Conservation (phyloP, 2,329 filamentous ascomycete species). For the Penicillium sp. region DNA sequence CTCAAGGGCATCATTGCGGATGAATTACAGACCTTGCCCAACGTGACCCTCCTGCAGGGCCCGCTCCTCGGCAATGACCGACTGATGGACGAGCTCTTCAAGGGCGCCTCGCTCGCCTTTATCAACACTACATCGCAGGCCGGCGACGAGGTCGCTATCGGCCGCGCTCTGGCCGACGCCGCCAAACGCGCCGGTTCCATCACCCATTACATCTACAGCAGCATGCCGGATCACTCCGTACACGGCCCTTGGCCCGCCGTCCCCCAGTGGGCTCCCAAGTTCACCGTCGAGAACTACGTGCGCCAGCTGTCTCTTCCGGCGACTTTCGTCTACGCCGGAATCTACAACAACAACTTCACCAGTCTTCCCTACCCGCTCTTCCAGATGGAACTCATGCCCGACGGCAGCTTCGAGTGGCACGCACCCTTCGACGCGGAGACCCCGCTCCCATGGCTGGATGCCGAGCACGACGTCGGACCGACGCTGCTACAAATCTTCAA, state of each 20-base stretch:
- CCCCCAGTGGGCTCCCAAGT: conserved; percentile 89
- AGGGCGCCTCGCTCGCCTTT: conserved; percentile 82
- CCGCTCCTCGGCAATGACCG: conserved; percentile 67
- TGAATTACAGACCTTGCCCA: conserved; percentile 78
- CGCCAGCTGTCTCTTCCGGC: conserved; percentile 76
- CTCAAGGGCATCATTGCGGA: conserved; percentile 82
- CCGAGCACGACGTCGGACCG: conserved; percentile 92
- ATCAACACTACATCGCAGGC: conserved; percentile 94
- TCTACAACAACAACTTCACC: conserved; percentile 99
- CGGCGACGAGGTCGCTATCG: conserved; percentile 88
- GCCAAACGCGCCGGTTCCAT: conserved; percentile 75
- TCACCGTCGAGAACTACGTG: conserved; percentile 88
- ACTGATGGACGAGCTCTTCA: conserved; percentile 75
- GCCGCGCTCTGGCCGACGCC: conserved; percentile 81
- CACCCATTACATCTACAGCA: conserved; percentile 92
- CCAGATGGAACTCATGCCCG: conserved; percentile 82
- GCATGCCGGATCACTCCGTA: conserved; percentile 90
- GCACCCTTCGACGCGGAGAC: conserved; percentile 89
- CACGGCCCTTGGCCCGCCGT: conserved; percentile 80
- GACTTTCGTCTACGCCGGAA: conserved; percentile 93
- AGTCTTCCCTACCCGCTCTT: conserved; percentile 89
- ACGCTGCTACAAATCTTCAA: conserved; percentile 93
- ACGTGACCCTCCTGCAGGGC: conserved; percentile 71
- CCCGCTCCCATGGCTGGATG: conserved; percentile 90
- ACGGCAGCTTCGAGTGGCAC: conserved; percentile 88